Evolutionary conservation across 2,329 filamentous ascomycete genomes (phyloP), one percentile per base, ranked within the genome.

Genomic region (Huntiella abstrusa): DNA sequence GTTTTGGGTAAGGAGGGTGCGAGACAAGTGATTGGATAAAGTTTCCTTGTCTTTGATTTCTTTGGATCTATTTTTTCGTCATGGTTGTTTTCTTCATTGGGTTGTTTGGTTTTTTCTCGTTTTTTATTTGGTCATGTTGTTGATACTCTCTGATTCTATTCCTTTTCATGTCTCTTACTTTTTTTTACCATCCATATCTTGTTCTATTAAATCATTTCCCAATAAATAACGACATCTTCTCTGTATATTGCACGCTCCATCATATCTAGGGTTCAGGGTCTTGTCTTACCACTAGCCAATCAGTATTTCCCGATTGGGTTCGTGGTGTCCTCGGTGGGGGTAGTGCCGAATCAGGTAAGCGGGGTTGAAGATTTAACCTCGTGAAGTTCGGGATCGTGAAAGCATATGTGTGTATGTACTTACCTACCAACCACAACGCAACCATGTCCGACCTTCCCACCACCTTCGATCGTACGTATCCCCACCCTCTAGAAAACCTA

Each of bases 1-100:
- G 87, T 98, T 5, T 59, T 98, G 49, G 91, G 91, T 48, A 96
- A 96, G 59, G 87, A 96, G 60, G 91, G 91, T 12, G 87, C 91
- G 8, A 72, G 91, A 58, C 79, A 85, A 52, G 73, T 88, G 48
- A 80, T 88, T 57, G 78, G 75, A 55, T 82, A 66, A 52, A 33
- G 41, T 15, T 28, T 28, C 22, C 8, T 28, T 28, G 22, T 28
- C 22, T 28, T 28, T 7, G 6, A 2, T 28, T 28, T 28, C 22
- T 10, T 28, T 28, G 22, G 38, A 32, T 19, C 5, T 19, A 19
- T 5, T 15, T 34, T 32, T 33, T 39, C 35, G 33, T 35, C 19
- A 40, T 35, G 44, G 34, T 15, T 34, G 12, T 12, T 32, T 32
- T n/a, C n/a, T 22, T 11, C 17, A 16, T 15, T 32, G 4, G 12